Conservation (phyloP, 2,329 filamentous ascomycete genomes). For the Botrytis squamosa region DNA sequence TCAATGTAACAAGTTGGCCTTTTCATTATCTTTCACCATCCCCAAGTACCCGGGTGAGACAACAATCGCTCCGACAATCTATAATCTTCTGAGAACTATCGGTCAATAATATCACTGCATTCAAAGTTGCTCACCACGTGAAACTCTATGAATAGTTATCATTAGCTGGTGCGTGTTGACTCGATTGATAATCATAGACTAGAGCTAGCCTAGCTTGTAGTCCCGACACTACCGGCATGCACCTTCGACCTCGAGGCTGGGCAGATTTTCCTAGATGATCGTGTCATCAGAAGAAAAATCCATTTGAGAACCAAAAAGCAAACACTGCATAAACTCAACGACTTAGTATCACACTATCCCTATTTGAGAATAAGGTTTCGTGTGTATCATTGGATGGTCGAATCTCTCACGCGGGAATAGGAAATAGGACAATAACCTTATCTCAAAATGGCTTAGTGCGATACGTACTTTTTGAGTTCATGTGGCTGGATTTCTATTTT, state of each 20-base stretch:
- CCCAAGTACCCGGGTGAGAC: not conserved
- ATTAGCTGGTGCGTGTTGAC: not conserved
- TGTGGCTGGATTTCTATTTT: not conserved
- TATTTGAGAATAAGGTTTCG: not conserved
- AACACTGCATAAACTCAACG: not conserved
- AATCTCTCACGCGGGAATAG: not conserved
- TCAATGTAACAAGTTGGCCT: not conserved
- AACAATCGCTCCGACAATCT: not conserved
- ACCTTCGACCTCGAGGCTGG: not conserved
- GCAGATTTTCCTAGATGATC: not conserved
- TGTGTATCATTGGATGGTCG: not conserved
- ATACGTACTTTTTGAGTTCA: not conserved
- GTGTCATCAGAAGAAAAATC: not conserved
- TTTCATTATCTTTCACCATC: not conserved
- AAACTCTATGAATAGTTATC: not conserved
- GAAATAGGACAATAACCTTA: not conserved
- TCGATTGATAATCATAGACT: not conserved
- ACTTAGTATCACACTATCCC: not conserved
- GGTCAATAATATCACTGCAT: not conserved
- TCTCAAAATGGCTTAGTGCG: not conserved
- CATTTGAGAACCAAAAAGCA: not conserved
- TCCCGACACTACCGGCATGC: not conserved
- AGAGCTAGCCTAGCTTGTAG: not conserved
- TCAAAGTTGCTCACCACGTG: not conserved
- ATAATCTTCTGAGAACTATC: not conserved